Percentiles rank a stretch among this genome's conserved stretches.
phyloP scores from a whole-genome alignment of 352 stramenopile genomes.

The Globisporangium cystogenes region DNA sequence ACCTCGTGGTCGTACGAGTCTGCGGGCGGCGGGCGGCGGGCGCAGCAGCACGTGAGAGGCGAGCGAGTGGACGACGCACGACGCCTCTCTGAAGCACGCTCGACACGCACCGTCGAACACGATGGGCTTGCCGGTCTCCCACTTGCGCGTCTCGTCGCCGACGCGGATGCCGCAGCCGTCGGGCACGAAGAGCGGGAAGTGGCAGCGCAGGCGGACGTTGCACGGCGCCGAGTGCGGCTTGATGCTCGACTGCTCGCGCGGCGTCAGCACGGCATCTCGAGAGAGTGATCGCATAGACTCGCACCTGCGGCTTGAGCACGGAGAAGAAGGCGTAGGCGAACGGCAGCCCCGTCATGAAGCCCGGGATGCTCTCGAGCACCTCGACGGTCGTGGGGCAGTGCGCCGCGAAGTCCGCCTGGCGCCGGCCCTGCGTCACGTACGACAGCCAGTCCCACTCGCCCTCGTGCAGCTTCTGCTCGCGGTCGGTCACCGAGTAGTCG shows the following conservation, averaged over 20 bases:
- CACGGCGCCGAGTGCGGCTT: slow-evolving; percentile 92
- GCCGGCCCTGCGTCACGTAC: slow-evolving; percentile 69
- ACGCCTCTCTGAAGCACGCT: no score
- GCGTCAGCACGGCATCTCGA: background rate
- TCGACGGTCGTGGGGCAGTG: slow-evolving; percentile 62
- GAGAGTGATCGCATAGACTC: background rate
- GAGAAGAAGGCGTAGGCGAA: slow-evolving; percentile 97
- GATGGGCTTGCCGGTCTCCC: slow-evolving; percentile 74
- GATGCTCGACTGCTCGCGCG: slow-evolving; percentile 64
- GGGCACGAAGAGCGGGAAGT: slow-evolving; percentile 92
- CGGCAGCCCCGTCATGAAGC: slow-evolving; percentile 85
- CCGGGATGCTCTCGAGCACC: slow-evolving; percentile 71
- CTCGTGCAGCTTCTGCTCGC: slow-evolving; percentile 72
- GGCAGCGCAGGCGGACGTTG: slow-evolving; percentile 94
- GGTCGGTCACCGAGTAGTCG: slow-evolving; percentile 66
- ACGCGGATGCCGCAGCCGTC: slow-evolving; percentile 90
- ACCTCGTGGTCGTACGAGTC: slow-evolving; percentile 83
- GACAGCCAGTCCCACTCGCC: slow-evolving; percentile 94
- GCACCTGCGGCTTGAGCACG: slow-evolving; percentile 85
- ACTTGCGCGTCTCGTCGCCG: slow-evolving; percentile 76
- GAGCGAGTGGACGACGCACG: background rate
- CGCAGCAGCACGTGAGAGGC: background rate
- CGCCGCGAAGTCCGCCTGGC: slow-evolving; percentile 53
- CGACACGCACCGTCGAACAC: slow-evolving; percentile 64
- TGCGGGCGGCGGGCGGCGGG: slow-evolving; percentile 6